phyloP scores from a whole-genome alignment of 192 early-diverging fungal species.

The Dissophora ornata region DNA sequence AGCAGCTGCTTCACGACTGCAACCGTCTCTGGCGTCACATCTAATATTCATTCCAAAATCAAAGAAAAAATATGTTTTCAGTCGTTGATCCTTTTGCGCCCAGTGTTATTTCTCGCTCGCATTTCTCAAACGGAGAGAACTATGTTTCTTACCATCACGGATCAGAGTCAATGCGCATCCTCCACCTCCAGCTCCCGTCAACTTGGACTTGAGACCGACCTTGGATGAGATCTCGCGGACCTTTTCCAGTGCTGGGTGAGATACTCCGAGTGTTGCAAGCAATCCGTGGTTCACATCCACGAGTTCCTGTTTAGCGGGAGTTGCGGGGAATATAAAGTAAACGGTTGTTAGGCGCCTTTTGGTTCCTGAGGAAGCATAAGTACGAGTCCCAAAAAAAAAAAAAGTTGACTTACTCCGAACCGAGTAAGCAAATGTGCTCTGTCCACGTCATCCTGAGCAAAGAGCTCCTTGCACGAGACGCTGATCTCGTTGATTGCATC shows the following conservation, averaged over 20 bases:
- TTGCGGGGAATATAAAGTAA: too few species aligned
- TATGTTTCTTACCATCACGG: slow-evolving; percentile 64
- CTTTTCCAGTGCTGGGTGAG: slow-evolving; percentile 85
- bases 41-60: slow-evolving; percentile 16
- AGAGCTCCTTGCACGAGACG: slow-evolving; percentile 43
- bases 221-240: slow-evolving; percentile 72
- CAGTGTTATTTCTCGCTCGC: too few species aligned
- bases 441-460: slow-evolving; percentile 31
- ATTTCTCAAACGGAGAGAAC: too few species aligned
- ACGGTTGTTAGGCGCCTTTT: too few species aligned
- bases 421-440: slow-evolving; percentile 22
- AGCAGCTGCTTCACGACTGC: slow-evolving; percentile 61
- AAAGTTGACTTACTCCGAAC: slow-evolving; percentile 33
- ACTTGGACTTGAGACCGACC: slow-evolving; percentile 80
- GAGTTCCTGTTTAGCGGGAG: too few species aligned
- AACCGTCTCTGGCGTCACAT: slow-evolving; percentile 54
- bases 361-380: too few species aligned
- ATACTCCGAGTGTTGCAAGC: slow-evolving; percentile 80
- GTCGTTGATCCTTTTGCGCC: too few species aligned
- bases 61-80: neutral
- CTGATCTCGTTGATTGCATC: slow-evolving; percentile 76
- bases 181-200: slow-evolving; percentile 98
- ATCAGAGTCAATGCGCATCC: slow-evolving; percentile 92
- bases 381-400: too few species aligned
- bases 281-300: slow-evolving; percentile 90